phyloP scores from a whole-genome alignment of 2,329 filamentous ascomycete genomes.

The Dactylellina cionopaga region DNA sequence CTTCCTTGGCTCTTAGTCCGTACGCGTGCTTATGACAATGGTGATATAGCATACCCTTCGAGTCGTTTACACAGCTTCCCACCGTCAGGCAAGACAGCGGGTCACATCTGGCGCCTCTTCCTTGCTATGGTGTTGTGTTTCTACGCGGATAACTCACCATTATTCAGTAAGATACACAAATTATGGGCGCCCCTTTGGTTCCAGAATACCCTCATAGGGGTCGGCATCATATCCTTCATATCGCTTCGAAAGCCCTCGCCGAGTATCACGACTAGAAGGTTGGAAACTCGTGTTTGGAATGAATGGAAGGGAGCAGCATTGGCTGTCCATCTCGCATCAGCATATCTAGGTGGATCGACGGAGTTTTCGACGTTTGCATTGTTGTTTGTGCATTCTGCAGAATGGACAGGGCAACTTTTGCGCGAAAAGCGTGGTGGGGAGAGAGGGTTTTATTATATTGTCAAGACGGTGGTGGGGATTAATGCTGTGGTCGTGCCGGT shows the following conservation, averaged over 20 bases:
- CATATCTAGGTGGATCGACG: conserved; percentile 68
- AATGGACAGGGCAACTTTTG: conserved; percentile 70
- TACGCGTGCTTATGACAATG: conserved; percentile 6
- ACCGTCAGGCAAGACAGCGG: background rate
- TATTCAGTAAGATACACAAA: conserved; percentile 67
- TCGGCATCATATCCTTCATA: conserved; percentile 57
- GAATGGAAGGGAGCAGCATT: conserved; percentile 77
- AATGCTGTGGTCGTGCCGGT: conserved; percentile 69
- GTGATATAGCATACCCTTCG: no score
- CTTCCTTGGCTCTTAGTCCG: background rate
- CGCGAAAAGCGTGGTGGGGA: conserved; percentile 63
- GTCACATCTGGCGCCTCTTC: conserved; percentile 53
- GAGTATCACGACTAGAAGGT: conserved; percentile 58
- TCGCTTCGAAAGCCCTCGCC: conserved; percentile 41
- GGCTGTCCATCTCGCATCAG: conserved; percentile 67
- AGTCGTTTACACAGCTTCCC: background rate
- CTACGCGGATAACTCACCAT: conserved; percentile 67
- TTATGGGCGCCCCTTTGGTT: conserved; percentile 61
- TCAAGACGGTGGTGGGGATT: conserved; percentile 67
- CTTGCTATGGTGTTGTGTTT: conserved; percentile 64
- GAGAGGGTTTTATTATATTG: conserved; percentile 68
- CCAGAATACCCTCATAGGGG: conserved; percentile 56
- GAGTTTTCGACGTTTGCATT: conserved; percentile 65
- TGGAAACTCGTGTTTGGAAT: conserved; percentile 69
- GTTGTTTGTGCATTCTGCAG: conserved; percentile 71